Base-by-base conservation (phyloP, 306 rosid species). In the Psophocarpus tetragonolobus region DNA sequence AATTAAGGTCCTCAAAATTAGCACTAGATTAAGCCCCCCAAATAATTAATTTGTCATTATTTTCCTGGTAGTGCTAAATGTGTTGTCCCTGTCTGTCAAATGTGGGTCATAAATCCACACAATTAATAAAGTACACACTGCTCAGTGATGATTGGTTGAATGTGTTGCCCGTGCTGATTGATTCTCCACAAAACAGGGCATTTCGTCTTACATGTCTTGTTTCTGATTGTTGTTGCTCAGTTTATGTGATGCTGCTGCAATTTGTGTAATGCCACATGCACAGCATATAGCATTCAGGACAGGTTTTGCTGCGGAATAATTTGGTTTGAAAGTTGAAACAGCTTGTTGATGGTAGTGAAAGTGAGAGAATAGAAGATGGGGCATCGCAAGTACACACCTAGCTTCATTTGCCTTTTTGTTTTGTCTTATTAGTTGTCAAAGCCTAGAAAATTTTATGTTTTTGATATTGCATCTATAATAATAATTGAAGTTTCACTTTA, bases 171-270 rank as follows among this genome's bases (percentile, higher is more conserved):
- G 5, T 63, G 15, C 17, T 4, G 23, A 44, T 45, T 69, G 75
- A 70, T 70, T 70, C 75, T 45, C 75, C 29, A 0, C 8, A 70
- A 68, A 70, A 70, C 61, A 47, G 17, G 75, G 75, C n/a, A 11
- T 47, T 70, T 70, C 17, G 44, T 29, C 17, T 24, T 68, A 44
- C 10, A n/a, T 68, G 58, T 27, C 42, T 26, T 45, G 15, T 45
- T 68, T 68, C 70, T 18, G 9, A 62, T 33, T 15, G 23, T 67
- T 21, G 21, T 21, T 39, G 35, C 53, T 38, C 0, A 21, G 72
- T 21, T 42, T 67, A 24, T 35, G 23, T 3, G 38, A 67, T 41
- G 7, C 21, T 41, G 7, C 21, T 67, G 23, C 14, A n/a, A 7
- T 61, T n/a, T 3, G 1, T 30, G 13, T 57, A 1, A 9, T 14